These are phyloP conservation scores for Blastomyces silverae DNA, from an alignment of 2,329 filamentous ascomycete genomes.

Conservation along the genomic window DNA sequence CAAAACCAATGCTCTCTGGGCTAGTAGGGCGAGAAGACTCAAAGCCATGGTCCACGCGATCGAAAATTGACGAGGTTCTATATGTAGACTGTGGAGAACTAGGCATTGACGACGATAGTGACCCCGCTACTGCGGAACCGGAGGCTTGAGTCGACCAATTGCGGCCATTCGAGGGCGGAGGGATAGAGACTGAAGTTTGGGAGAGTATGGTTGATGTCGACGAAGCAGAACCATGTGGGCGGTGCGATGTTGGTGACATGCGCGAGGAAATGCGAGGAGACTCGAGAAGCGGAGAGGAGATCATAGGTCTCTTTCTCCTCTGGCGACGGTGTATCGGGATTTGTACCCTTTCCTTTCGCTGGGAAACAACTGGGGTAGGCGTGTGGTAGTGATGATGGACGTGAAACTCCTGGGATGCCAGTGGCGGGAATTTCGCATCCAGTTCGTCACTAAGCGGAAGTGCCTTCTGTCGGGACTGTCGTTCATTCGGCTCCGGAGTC, in stretches of 20 bases:
- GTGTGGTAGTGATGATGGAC: slow-evolving; percentile 93
- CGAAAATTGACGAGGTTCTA: slow-evolving; percentile 69
- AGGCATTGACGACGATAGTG: slow-evolving; percentile 64
- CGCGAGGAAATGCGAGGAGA: slow-evolving; percentile 26
- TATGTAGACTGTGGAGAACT: slow-evolving; percentile 73
- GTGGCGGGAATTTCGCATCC: slow-evolving; percentile 45
- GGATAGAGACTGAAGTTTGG: slow-evolving; percentile 54
- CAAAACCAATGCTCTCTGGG: slow-evolving; percentile 64
- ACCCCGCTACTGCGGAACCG: slow-evolving; percentile 52
- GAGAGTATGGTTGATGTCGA: slow-evolving; percentile 56
- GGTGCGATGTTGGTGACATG: slow-evolving; percentile 27
- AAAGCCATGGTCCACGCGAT: slow-evolving; percentile 56
- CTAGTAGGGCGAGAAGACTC: slow-evolving; percentile 72
- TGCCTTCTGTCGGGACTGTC: slow-evolving; percentile 30
- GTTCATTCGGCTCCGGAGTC: slow-evolving; percentile 25
- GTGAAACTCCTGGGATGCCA: slow-evolving; percentile 67
- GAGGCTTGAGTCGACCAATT: slow-evolving; percentile 61
- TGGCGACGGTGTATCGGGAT: slow-evolving; percentile 47
- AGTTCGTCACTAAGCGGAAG: slow-evolving; percentile 65
- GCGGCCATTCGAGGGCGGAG: slow-evolving; percentile 42
- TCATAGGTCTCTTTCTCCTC: slow-evolving; percentile 64
- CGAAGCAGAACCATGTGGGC: slow-evolving; percentile 37
- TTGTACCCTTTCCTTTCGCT: slow-evolving; percentile 50
- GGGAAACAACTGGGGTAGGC: slow-evolving; percentile 44
- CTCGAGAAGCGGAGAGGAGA: slow-evolving; percentile 44